A percentile compares a stretch with the other conserved stretches of the same genome.
These are phyloP conservation scores for Russula sp. DNA, from an alignment of 768 basidiomycete species.

Conservation along the genomic window DNA sequence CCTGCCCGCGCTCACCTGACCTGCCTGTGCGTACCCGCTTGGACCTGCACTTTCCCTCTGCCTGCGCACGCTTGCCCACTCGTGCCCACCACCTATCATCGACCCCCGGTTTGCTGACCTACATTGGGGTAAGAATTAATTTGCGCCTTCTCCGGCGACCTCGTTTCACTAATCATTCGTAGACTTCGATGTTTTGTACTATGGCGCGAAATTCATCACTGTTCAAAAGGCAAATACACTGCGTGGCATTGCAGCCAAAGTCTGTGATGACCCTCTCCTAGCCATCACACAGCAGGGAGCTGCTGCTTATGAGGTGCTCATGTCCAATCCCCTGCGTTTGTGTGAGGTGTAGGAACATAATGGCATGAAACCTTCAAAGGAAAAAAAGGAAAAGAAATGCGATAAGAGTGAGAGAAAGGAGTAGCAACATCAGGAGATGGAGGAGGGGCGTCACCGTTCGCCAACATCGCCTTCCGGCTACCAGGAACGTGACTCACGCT, in stretches of 20 bases:
- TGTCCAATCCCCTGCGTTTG: slow-evolving; percentile 80
- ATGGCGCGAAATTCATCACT: slow-evolving; percentile 90
- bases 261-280: slow-evolving; percentile 94
- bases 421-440: slow-evolving; percentile 19
- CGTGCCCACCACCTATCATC: too few species aligned
- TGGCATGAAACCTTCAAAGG: slow-evolving; percentile 75
- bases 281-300: slow-evolving; percentile 98
- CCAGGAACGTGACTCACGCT: slow-evolving; percentile 28
- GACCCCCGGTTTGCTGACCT: too few species aligned
- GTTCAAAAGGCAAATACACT: slow-evolving; percentile 87
- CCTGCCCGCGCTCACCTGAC: too few species aligned
- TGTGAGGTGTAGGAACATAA: slow-evolving; percentile 73
- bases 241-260: slow-evolving; percentile 86
- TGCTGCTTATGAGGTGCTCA: slow-evolving; percentile 77
- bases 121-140: too few species aligned
- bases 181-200: too few species aligned
- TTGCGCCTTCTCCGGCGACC: too few species aligned
- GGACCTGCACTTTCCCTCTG: too few species aligned
- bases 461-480: slow-evolving; percentile 27
- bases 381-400: slow-evolving; percentile 54
- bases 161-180: too few species aligned
- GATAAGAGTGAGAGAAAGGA: slow-evolving; percentile 41
- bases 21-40: too few species aligned
- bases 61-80: too few species aligned
- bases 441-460: slow-evolving; percentile 23